Percentiles rank a stretch among this genome's conserved stretches.
Conservation (phyloP, 2,329 filamentous ascomycete species). For the Epichloe uncinata region DNA sequence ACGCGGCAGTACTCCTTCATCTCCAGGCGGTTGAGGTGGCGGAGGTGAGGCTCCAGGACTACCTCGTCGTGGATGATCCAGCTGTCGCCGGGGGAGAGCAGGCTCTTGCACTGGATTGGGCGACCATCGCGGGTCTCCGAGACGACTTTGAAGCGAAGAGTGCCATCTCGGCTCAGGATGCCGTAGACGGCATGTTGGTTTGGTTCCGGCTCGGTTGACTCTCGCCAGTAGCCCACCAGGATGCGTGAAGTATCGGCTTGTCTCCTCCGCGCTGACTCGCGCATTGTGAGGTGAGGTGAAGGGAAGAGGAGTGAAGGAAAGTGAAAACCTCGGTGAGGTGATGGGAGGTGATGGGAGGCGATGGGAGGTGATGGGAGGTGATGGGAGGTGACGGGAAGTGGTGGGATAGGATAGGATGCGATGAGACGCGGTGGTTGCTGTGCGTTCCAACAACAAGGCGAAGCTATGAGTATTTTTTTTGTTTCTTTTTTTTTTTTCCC, state of each 20-base stretch:
- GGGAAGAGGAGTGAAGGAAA: background rate
- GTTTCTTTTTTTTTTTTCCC: too few relatives aligned
- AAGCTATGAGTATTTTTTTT: background rate
- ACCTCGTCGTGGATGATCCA: conserved; percentile 2
- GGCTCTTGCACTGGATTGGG: background rate
- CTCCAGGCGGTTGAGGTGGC: conserved; percentile 1
- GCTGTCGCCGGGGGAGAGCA: background rate
- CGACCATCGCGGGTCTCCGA: background rate
- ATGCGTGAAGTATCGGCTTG: conserved; percentile 1
- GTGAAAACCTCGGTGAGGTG: accelerated
- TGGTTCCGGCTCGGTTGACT: conserved; percentile 1
- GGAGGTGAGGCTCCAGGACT: conserved; percentile 1
- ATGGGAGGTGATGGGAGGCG: background rate
- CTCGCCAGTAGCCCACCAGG: conserved; percentile 1
- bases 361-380: too few relatives aligned
- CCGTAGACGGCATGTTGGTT: conserved; percentile 3
- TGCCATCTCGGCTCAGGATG: conserved; percentile 1
- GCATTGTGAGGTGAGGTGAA: background rate
- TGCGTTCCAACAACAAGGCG: background rate
- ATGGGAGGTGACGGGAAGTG: too few relatives aligned
- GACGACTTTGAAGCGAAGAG: conserved; percentile 1
- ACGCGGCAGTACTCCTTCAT: conserved; percentile 1
- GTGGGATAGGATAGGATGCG: background rate
- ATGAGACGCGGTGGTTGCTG: background rate
- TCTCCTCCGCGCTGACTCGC: background rate